Percentiles rank a stretch among this genome's conserved stretches.
These are phyloP conservation scores for Beauveria brongniartii DNA, from an alignment of 2,329 filamentous ascomycete species.

Conservation along the genomic window DNA sequence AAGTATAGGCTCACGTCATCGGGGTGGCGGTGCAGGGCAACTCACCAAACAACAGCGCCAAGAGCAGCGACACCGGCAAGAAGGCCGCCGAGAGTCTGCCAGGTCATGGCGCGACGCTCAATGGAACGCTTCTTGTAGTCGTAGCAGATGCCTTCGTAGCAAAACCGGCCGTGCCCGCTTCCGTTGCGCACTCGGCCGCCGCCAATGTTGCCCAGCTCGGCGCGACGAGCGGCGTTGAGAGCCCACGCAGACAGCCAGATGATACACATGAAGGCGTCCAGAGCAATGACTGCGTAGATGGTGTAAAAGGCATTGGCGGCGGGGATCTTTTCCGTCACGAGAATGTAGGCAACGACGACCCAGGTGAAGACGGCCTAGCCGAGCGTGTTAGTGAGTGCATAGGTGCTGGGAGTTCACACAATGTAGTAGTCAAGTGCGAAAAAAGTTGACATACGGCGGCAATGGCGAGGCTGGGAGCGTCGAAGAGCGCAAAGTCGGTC, in stretches of 20 bases:
- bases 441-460: conserved; percentile 17
- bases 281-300: conserved; percentile 34
- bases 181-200: not conserved
- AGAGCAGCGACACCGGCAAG: conserved; percentile 34
- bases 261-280: conserved; percentile 36
- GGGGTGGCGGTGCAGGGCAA: not conserved
- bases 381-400: conserved; percentile 10
- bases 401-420: not conserved
- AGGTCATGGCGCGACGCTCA: not conserved
- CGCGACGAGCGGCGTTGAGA: conserved; percentile 6
- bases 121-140: conserved; percentile 8
- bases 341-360: conserved; percentile 32
- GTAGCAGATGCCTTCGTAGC: conserved; percentile 18
- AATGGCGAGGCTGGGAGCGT: conserved; percentile 25
- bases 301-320: conserved; percentile 31
- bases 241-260: conserved; percentile 38
- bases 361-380: conserved; percentile 37
- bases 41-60: conserved; percentile 35
- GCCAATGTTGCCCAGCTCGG: not conserved
- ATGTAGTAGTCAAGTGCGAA: not conserved
- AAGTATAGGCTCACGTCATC: not conserved
- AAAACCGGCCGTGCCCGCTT: not conserved
- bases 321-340: conserved; percentile 33
- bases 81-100: not conserved
- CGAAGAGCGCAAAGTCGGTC: conserved; percentile 2